Evolutionary conservation across 2,329 filamentous ascomycete genomes (phyloP).

Genomic region (Didymella glomerata): DNA sequence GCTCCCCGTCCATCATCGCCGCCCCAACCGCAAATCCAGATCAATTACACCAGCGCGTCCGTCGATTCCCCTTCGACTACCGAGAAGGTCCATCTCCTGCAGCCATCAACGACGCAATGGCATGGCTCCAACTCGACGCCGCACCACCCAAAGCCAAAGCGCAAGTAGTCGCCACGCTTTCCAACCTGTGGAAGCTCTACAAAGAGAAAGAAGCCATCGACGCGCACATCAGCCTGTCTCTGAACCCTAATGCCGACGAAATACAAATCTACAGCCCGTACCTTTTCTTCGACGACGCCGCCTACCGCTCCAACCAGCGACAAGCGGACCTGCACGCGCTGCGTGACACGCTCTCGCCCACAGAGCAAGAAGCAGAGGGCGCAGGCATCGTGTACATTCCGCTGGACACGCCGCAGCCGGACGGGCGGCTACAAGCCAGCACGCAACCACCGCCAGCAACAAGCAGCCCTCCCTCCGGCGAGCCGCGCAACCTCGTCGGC

Average conservation of each 20-base stretch:
- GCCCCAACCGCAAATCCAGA: constrained; percentile 61
- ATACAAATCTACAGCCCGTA: constrained; percentile 63
- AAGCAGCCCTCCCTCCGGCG: background rate
- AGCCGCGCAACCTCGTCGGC: constrained; percentile 69
- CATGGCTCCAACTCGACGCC: constrained; percentile 63
- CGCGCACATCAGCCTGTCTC: constrained; percentile 60
- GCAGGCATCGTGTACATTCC: constrained; percentile 83
- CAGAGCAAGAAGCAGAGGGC: constrained; percentile 69
- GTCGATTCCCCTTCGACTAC: constrained; percentile 71
- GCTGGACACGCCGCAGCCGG: constrained; percentile 45
- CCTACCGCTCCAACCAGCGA: constrained; percentile 68
- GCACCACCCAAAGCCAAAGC: constrained; percentile 55
- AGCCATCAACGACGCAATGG: constrained; percentile 55
- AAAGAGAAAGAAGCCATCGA: constrained; percentile 71
- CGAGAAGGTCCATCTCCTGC: constrained; percentile 51
- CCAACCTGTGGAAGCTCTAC: constrained; percentile 67
- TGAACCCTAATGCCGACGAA: constrained; percentile 48
- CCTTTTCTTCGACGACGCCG: constrained; percentile 75
- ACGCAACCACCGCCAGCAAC: constrained; percentile 17
- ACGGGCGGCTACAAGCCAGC: constrained; percentile 14
- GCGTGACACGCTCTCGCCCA: constrained; percentile 59
- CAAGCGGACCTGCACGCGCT: constrained; percentile 68
- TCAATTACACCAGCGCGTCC: constrained; percentile 55
- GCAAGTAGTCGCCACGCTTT: constrained; percentile 60
- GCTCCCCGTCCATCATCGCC: constrained; percentile 70